Base-by-base conservation (phyloP, 179 eudicot genomes). In the Silene noctiflora region DNA sequence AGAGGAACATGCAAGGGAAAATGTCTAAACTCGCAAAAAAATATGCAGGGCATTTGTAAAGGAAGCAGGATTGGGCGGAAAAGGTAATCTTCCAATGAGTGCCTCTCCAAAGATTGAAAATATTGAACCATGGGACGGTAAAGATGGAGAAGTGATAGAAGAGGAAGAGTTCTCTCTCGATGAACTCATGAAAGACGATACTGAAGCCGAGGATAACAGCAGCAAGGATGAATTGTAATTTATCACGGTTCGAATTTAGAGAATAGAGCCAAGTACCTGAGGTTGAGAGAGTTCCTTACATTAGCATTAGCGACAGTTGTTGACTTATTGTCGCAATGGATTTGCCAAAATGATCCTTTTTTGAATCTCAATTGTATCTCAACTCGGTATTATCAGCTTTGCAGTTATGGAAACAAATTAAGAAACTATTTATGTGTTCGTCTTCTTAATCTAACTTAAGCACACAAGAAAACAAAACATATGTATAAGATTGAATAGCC, bases 111-210 rank as follows among this genome's bases (percentile, higher is more conserved):
- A 63, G 63, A 82, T 95, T 73, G 86, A 82, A 20, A 87, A 72
- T 74, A 85, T 78, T 27, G 92, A 90, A 84, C 85, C 94, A 20
- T 93, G 99, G 99, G 99, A 95, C 71, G 98, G 99, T 11, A 95
- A 95, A 87, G 98, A 95, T 59, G 99, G 98, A n/a, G 81, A 91
- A 81, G 82, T 93, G 25, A 79, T 93, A 0, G 97, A 95, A 82
- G 99, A 91, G 81, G 99, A 95, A 25, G 97, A 93, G 72, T 93
- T 93, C 78, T 95, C 99, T 7, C 99, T 93, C 16, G 97, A 92
- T 59, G 97, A 95, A 78, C 91, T 95, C 35, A 93, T 93, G 99
- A 91, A 84, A 17, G 97, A 89, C 61, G 91, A 87, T 39, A 17
- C 62, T 67, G 78, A 72, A 27, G 24, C 74, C 3, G 24, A 27